Percentiles rank a stretch among this genome's conserved stretches.
Evolutionary conservation across 2,329 filamentous ascomycete genomes (phyloP).

Genomic region (Neofusicoccum ribis): DNA sequence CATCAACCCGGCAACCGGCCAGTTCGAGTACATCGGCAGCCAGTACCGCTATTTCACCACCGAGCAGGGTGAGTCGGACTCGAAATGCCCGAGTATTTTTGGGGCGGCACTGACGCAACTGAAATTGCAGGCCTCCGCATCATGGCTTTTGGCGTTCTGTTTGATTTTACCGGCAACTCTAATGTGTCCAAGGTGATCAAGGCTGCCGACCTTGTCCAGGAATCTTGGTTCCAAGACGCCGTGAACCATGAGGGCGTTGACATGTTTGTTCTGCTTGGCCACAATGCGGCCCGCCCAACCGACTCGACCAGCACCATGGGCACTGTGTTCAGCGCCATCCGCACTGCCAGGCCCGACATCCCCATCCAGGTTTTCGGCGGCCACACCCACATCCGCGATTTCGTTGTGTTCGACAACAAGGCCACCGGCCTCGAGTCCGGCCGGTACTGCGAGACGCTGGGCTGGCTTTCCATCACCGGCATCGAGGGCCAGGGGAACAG

Average conservation of each 20-base stretch:
- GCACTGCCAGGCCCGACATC: slow-evolving; percentile 55
- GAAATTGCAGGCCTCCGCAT: slow-evolving; percentile 42
- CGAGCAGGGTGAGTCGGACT: slow-evolving; percentile 37
- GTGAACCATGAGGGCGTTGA: slow-evolving; percentile 59
- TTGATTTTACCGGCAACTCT: slow-evolving; percentile 57
- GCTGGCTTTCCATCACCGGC: slow-evolving; percentile 65
- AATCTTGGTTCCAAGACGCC: slow-evolving; percentile 62
- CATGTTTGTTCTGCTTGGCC: slow-evolving; percentile 63
- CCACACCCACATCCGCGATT: slow-evolving; percentile 66
- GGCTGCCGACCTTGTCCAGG: slow-evolving; percentile 52
- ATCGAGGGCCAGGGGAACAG: slow-evolving; percentile 44
- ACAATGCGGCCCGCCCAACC: slow-evolving; percentile 58
- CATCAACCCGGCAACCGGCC: slow-evolving; percentile 43
- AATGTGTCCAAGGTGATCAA: slow-evolving; percentile 63
- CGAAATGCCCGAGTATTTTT: too few species aligned
- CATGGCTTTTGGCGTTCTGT: slow-evolving; percentile 55
- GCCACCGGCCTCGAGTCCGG: slow-evolving; percentile 63
- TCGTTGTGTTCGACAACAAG: slow-evolving; percentile 62
- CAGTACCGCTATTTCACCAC: slow-evolving; percentile 54
- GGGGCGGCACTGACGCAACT: too few species aligned
- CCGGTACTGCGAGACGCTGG: slow-evolving; percentile 68
- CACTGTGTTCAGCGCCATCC: slow-evolving; percentile 60
- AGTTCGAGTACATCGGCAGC: slow-evolving; percentile 49
- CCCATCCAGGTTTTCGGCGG: slow-evolving; percentile 68
- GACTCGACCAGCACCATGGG: slow-evolving; percentile 48